Conservation (phyloP, 2,329 filamentous ascomycete genomes). For the Rutstroemia sp. region DNA sequence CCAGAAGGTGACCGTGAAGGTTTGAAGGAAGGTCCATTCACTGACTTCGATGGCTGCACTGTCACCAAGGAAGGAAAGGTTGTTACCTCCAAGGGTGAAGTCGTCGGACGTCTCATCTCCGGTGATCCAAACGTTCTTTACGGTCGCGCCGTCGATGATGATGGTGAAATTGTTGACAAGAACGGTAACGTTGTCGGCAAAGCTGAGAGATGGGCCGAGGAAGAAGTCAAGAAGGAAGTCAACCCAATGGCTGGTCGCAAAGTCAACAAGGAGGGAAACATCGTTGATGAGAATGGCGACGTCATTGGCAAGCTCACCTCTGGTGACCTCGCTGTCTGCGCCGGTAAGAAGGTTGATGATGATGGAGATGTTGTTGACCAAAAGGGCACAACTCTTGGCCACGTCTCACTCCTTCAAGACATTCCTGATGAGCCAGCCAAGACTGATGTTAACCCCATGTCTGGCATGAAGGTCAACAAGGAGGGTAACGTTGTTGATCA, state of each 20-base stretch:
- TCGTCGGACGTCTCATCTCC: slow-evolving; percentile 63
- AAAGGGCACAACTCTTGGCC: slow-evolving; percentile 60
- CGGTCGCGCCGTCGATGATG: slow-evolving; percentile 69
- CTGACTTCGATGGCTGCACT: slow-evolving; percentile 55
- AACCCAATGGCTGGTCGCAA: slow-evolving; percentile 45
- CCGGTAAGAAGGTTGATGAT: slow-evolving; percentile 62
- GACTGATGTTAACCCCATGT: slow-evolving; percentile 44
- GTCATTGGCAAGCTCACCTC: slow-evolving; percentile 60
- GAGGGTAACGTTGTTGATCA: slow-evolving; percentile 53
- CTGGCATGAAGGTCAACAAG: slow-evolving; percentile 48
- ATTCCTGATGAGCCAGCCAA: slow-evolving; percentile 47
- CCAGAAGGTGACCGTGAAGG: slow-evolving; percentile 58
- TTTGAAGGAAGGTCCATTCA: slow-evolving; percentile 59
- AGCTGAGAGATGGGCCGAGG: slow-evolving; percentile 53
- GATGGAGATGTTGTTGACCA: slow-evolving; percentile 65
- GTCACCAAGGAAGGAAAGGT: slow-evolving; percentile 64
- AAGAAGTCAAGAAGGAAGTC: slow-evolving; percentile 43
- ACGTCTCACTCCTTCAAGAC: slow-evolving; percentile 58
- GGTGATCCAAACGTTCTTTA: slow-evolving; percentile 67
- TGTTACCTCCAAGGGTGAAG: slow-evolving; percentile 57
- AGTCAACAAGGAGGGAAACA: slow-evolving; percentile 52
- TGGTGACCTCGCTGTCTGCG: slow-evolving; percentile 56
- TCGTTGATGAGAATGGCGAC: slow-evolving; percentile 52
- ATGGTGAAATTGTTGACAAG: slow-evolving; percentile 74
- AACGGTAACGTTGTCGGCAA: slow-evolving; percentile 55